A percentile compares a stretch with the other conserved stretches of the same genome.
Evolutionary conservation across 305 asterid genomes (phyloP).

Genomic region (Fraxinus albicans): DNA sequence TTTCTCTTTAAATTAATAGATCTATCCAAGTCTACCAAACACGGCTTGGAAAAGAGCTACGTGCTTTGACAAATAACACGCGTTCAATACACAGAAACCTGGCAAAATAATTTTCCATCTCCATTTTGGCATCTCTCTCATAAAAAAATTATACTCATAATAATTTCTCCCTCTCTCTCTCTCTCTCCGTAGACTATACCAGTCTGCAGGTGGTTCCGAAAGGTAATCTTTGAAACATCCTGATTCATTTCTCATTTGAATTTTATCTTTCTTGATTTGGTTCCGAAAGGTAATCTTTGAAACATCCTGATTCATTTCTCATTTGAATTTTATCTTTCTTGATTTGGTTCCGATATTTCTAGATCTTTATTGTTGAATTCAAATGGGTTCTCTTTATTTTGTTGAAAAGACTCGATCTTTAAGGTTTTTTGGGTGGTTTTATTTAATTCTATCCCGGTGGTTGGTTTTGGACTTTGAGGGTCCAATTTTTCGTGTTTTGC

Average conservation of each 20-base stretch:
- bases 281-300: conserved; percentile 41
- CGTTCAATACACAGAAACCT: neutral
- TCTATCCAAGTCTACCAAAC: neutral
- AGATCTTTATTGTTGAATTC: conserved; percentile 26
- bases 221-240: conserved; percentile 40
- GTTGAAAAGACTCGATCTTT: conserved; percentile 33
- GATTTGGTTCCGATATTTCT: conserved; percentile 28
- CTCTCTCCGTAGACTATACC: neutral
- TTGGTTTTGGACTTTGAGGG: conserved; percentile 34
- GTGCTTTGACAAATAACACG: neutral
- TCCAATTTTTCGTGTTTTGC: conserved; percentile 24
- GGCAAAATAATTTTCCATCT: neutral
- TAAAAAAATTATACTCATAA: neutral
- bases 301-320: conserved; percentile 26
- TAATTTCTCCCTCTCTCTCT: neutral
- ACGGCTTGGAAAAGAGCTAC: neutral
- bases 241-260: conserved; percentile 12
- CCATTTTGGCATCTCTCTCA: neutral
- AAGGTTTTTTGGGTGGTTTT: conserved; percentile 25
- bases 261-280: conserved; percentile 20
- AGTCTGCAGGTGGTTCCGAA: conserved; percentile 23
- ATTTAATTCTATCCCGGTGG: conserved; percentile 29
- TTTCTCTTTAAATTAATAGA: neutral
- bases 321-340: conserved; percentile 2
- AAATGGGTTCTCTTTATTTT: conserved; percentile 15